phyloP scores from a whole-genome alignment of 192 early-diverging fungal genomes.

The Coemansia sp. region DNA sequence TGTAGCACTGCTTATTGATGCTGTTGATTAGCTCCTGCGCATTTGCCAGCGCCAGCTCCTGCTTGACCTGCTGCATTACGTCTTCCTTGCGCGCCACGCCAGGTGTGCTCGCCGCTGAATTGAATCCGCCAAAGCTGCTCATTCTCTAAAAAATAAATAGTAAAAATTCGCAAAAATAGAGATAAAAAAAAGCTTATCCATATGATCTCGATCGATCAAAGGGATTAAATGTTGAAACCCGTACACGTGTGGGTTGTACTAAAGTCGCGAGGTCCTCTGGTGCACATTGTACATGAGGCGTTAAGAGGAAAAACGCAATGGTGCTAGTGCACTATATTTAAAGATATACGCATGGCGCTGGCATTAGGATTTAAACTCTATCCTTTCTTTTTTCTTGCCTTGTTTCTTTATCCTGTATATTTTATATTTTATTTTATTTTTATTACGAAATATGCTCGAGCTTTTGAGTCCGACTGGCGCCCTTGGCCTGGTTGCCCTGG shows the following conservation, averaged over 20 bases:
- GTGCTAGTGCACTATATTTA: not conserved
- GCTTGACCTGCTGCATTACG: conserved; percentile 77
- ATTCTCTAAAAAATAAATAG: conserved; percentile 1
- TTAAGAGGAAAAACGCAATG: not conserved
- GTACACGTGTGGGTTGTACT: not conserved
- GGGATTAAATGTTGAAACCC: not conserved
- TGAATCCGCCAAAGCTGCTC: conserved; percentile 17
- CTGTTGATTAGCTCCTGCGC: conserved; percentile 84
- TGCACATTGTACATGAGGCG: not conserved
- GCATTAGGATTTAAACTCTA: not conserved
- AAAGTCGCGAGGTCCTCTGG: not conserved
- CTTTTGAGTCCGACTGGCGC: conserved; percentile 31
- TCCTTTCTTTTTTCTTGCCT: not conserved
- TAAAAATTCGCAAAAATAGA: not conserved
- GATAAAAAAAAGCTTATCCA: not conserved
- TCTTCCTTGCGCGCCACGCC: conserved; percentile 64
- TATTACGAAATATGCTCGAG: conserved; percentile 21
- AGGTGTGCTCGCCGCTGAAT: not conserved
- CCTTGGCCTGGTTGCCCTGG: conserved; percentile 29
- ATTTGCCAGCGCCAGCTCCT: conserved; percentile 80
- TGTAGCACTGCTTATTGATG: conserved; percentile 90
- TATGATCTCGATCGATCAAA: no score
- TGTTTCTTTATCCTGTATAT: not conserved
- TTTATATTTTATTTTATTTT: not conserved
- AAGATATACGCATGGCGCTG: not conserved